Base-by-base conservation (phyloP, 2,329 filamentous ascomycete genomes). In the Monosporascus ibericus region DNA sequence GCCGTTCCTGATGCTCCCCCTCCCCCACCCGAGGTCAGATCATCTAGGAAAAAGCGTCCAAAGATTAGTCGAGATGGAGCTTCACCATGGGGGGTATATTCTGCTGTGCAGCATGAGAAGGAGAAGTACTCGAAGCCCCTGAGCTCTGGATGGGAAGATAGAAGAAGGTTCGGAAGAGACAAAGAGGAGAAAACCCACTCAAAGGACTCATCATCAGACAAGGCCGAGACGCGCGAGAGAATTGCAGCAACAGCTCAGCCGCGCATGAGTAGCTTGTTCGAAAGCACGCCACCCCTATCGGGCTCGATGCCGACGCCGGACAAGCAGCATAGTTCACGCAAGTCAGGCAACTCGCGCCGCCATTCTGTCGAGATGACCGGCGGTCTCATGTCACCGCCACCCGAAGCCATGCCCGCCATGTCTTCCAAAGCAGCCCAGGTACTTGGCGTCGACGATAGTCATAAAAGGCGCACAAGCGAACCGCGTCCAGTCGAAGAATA, bases 371-470 rank as follows among this genome's bases (percentile, higher is more conserved):
- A 90, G 50, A 79, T 84, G 55, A 75, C 74, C 27, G 76, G 76
- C 56, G 87, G 84, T 7, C 74, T 92, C 55, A 77, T 81, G 46
- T 89, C 88, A 20, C 88, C 89, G 3, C 87, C 88, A 8, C 83
- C 86, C 2, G 89, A 91, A 30, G 82, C 87, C 34, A 72, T 77
- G 42, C 77, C 78, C 3, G 80, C 82, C 49, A 79, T 90, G 64
- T 79, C 85, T 7, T 79, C 83, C 46, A 95, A 95, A 69, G 90
- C 89, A 27, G 88, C 89, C 34, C 91, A 85, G 69, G 71, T 92
- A 49, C 82, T 94, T 2, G 82, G 91, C 73, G 60, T 80, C 24
- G 75, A 75, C 40, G 24, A 11, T 44, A 9, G 42, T 6, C 22
- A 44, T 20, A 72, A 70, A 50, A 65, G 63, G 44, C 70, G 68